Conservation (phyloP, 192 early-diverging fungal species). For the Chytriomyces sp. region DNA sequence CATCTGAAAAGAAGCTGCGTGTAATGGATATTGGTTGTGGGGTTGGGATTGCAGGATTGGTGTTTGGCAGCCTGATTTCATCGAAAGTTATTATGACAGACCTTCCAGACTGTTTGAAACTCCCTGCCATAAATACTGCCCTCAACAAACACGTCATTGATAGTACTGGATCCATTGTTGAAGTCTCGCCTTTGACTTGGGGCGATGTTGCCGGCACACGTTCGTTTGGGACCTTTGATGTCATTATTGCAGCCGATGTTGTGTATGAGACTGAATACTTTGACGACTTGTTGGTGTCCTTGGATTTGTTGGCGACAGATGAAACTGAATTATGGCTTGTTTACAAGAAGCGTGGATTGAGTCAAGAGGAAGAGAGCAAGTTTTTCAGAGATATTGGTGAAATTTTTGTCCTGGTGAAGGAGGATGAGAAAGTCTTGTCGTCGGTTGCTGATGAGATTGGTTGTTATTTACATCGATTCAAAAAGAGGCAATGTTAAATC, state of each 20-base stretch:
- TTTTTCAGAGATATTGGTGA: constrained; percentile 12
- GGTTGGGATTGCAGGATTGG: constrained; percentile 19
- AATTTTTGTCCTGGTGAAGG: neutral
- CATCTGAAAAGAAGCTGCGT: no score
- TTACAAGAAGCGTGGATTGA: constrained; percentile 24
- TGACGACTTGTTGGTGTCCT: constrained; percentile 11
- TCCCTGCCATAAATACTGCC: constrained; percentile 5
- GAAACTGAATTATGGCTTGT: constrained; percentile 23
- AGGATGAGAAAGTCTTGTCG: neutral
- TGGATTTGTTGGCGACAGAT: neutral
- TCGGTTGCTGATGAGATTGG: neutral
- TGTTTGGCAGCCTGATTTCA: neutral
- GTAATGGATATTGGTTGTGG: constrained; percentile 31
- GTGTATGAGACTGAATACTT: constrained; percentile 31
- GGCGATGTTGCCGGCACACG: neutral
- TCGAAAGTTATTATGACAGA: constrained; percentile 3
- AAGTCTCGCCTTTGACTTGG: neutral
- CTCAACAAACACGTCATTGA: neutral
- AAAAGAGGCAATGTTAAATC: no score
- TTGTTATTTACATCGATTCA: no score
- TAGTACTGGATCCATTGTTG: neutral
- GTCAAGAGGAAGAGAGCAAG: constrained; percentile 1
- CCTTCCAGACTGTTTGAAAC: constrained; percentile 14
- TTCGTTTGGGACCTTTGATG: constrained; percentile 7
- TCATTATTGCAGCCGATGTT: constrained; percentile 30